Evolutionary conservation across 2,329 filamentous ascomycete species (phyloP).

Genomic region (Tolypocladium ovalisporum): DNA sequence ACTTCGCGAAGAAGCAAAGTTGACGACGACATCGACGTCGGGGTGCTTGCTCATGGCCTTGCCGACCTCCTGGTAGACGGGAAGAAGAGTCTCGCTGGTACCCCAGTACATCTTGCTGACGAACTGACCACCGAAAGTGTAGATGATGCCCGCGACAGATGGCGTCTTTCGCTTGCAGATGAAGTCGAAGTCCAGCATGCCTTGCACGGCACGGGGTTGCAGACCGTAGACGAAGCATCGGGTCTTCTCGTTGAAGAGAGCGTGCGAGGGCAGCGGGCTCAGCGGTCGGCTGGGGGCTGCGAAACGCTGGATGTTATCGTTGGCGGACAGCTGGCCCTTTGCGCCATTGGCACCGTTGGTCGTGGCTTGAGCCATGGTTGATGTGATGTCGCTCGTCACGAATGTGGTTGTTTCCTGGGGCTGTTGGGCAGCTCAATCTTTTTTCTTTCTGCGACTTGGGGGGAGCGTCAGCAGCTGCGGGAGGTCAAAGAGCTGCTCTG

Average conservation of each 20-base stretch:
- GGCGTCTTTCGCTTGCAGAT: conserved; percentile 98
- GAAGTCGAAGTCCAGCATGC: conserved; percentile 99
- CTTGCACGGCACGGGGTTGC: conserved; percentile 85
- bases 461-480: conserved; percentile 12
- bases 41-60: conserved; percentile 95
- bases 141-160: conserved; percentile 98
- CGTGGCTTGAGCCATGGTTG: conserved; percentile 40
- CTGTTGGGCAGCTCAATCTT: background rate
- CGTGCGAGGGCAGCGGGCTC: conserved; percentile 78
- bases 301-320: conserved; percentile 98
- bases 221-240: conserved; percentile 99
- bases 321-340: conserved; percentile 56
- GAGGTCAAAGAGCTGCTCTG: conserved; percentile 1
- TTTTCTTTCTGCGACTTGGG: conserved; percentile 8
- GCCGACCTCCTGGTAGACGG: conserved; percentile 88
- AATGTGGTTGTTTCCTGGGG: background rate
- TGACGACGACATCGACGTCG: conserved; percentile 96
- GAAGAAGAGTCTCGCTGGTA: conserved; percentile 95
- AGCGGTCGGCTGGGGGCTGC: conserved; percentile 82
- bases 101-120: conserved; percentile 99
- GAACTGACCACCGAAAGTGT: conserved; percentile 99
- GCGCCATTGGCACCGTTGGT: conserved; percentile 39
- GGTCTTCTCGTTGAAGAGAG: conserved; percentile 98
- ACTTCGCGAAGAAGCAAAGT: conserved; percentile 97
- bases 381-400: conserved; percentile 6